phyloP scores from a whole-genome alignment of 2,329 filamentous ascomycete genomes.

The Colletotrichum magnum region DNA sequence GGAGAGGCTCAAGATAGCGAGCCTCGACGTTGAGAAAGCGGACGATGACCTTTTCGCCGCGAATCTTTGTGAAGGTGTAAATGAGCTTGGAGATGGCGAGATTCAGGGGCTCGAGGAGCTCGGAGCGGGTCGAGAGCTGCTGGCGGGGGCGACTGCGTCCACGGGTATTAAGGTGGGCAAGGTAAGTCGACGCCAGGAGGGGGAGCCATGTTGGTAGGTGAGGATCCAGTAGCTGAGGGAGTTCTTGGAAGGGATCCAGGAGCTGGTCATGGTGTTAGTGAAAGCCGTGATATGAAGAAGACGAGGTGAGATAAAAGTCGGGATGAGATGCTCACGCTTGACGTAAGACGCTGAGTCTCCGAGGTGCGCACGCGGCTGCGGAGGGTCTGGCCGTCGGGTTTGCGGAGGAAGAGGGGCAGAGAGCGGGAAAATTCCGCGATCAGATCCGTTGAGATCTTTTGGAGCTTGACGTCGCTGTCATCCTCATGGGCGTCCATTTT shows the following conservation, averaged over 20 bases:
- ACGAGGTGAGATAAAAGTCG: constrained; percentile 5
- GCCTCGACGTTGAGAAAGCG: constrained; percentile 94
- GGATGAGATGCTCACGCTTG: constrained; percentile 53
- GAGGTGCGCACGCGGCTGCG: constrained; percentile 64
- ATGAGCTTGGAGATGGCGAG: constrained; percentile 83
- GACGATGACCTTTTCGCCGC: constrained; percentile 92
- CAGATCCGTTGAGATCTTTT: constrained; percentile 71
- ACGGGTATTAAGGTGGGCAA: constrained; percentile 72
- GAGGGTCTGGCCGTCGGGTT: constrained; percentile 62
- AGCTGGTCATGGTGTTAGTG: constrained; percentile 51
- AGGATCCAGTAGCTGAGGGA: constrained; percentile 92
- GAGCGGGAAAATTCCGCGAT: constrained; percentile 70
- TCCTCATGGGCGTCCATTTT: constrained; percentile 73
- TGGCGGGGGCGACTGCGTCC: constrained; percentile 48
- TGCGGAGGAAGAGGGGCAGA: constrained; percentile 67
- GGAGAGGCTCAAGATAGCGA: constrained; percentile 83
- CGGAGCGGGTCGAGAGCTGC: constrained; percentile 51
- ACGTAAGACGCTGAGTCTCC: constrained; percentile 64
- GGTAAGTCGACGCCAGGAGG: constrained; percentile 80
- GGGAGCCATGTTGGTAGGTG: constrained; percentile 84
- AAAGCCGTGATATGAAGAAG: background rate
- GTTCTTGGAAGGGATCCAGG: constrained; percentile 93
- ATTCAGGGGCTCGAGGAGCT: constrained; percentile 69
- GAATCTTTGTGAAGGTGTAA: constrained; percentile 94
- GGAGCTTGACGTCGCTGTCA: constrained; percentile 74